These are phyloP conservation scores for Papiliotrema terrestris DNA, from an alignment of 1,284 basidiomycete species.

Conservation along the genomic window DNA sequence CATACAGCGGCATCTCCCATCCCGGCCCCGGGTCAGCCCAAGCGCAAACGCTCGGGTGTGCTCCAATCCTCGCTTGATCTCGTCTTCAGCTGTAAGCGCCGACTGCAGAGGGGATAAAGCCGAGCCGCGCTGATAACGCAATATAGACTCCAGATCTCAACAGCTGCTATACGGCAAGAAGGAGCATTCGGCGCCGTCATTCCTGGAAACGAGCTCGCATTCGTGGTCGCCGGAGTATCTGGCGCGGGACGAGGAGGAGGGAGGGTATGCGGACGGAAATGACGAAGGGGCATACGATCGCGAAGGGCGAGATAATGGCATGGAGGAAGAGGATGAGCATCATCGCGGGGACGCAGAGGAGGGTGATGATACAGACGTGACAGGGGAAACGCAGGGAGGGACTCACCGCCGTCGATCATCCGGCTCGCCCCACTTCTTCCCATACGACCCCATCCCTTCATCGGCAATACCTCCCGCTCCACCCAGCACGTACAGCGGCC, in stretches of 20 bases:
- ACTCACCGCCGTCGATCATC: not conserved
- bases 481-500: not conserved
- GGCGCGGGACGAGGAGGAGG: not conserved
- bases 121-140: not conserved
- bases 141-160: constrained; percentile 45
- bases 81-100: constrained; percentile 44
- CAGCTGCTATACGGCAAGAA: constrained; percentile 39
- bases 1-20: not conserved
- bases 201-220: constrained; percentile 20
- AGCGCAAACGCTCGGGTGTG: constrained; percentile 18
- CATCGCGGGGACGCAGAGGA: no score
- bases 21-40: not conserved
- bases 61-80: constrained; percentile 45
- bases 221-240: not conserved
- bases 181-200: constrained; percentile 42
- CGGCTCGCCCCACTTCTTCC: not conserved
- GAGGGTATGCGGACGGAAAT: not conserved
- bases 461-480: not conserved
- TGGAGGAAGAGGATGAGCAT: no score
- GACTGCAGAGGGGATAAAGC: not conserved
- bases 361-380: no score
- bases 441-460: not conserved
- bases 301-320: not conserved
- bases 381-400: no score
- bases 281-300: not conserved